These are phyloP conservation scores for Phytopythium montanum DNA, from an alignment of 352 stramenopile genomes.

Conservation along the genomic window DNA sequence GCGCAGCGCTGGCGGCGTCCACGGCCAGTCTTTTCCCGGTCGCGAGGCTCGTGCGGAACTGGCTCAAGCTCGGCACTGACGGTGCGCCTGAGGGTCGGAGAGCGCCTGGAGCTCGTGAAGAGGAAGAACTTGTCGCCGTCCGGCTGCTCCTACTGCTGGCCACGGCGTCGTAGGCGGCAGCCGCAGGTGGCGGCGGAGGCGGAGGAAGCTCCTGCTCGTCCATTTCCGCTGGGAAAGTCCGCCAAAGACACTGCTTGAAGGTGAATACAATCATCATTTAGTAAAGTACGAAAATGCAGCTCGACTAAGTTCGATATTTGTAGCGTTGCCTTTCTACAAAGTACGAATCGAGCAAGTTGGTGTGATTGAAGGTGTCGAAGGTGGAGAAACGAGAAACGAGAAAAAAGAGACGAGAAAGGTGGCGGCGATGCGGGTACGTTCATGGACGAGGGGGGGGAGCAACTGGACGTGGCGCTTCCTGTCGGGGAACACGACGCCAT, in stretches of 20 bases:
- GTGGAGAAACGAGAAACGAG: not conserved
- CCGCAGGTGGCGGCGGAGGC: slow-evolving; percentile 12
- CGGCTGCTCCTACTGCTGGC: not conserved
- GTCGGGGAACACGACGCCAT: not conserved
- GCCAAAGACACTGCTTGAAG: slow-evolving; percentile 4
- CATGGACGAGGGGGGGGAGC: not conserved
- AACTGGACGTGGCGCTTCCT: not conserved
- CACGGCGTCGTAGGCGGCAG: not conserved
- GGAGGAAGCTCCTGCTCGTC: slow-evolving; percentile 24
- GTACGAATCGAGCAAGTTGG: not conserved
- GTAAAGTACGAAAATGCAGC: not conserved
- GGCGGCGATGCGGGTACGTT: not conserved
- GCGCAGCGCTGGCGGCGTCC: not conserved
- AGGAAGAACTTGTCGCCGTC: not conserved
- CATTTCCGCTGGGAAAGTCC: slow-evolving; percentile 3
- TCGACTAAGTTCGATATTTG: not conserved
- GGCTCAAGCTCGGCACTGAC: slow-evolving; percentile 16
- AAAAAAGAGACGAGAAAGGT: not conserved
- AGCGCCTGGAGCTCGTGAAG: not conserved
- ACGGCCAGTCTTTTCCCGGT: not conserved
- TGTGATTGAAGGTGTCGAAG: slow-evolving; percentile 1
- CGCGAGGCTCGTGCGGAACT: slow-evolving; percentile 11
- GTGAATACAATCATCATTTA: not conserved
- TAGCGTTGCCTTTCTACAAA: not conserved
- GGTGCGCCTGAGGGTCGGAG: not conserved